phyloP scores from a whole-genome alignment of 441 rosid genomes.

The Brassica hybrid region DNA sequence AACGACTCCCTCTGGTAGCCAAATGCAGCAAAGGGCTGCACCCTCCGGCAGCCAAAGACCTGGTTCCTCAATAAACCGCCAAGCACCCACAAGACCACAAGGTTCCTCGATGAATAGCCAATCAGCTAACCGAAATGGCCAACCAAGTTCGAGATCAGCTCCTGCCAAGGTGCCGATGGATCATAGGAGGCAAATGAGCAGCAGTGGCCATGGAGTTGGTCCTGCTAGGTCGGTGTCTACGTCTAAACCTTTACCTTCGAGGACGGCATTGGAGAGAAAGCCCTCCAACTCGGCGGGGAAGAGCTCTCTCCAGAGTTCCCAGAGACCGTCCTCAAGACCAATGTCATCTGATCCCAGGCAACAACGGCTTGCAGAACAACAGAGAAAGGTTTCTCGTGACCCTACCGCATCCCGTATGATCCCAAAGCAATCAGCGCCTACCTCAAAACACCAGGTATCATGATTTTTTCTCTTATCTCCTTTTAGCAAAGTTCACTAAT shows the following conservation, averaged over 20 bases:
- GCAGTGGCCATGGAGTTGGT: slow-evolving; percentile 59
- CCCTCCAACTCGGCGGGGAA: too few relatives aligned
- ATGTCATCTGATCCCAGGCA: slow-evolving; percentile 54
- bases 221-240: slow-evolving; percentile 62
- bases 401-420: slow-evolving; percentile 43
- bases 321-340: slow-evolving; percentile 55
- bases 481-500: slow-evolving; percentile 14
- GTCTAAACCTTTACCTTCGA: slow-evolving; percentile 53
- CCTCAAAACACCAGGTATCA: slow-evolving; percentile 62
- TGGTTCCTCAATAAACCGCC: slow-evolving; percentile 36
- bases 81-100: slow-evolving; percentile 34
- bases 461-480: neutral
- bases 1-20: too few relatives aligned
- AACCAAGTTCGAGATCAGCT: slow-evolving; percentile 54
- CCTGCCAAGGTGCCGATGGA: slow-evolving; percentile 52
- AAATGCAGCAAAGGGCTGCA: slow-evolving; percentile 17
- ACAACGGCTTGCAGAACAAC: slow-evolving; percentile 58
- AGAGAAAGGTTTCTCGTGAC: slow-evolving; percentile 52
- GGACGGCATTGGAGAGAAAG: slow-evolving; percentile 46
- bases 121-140: slow-evolving; percentile 52
- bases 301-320: too few relatives aligned
- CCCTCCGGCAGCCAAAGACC: slow-evolving; percentile 37
- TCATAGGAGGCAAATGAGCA: slow-evolving; percentile 59
- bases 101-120: slow-evolving; percentile 38
- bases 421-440: slow-evolving; percentile 50